phyloP scores from a whole-genome alignment of 1,284 basidiomycete species.

The Irpex lacteus region DNA sequence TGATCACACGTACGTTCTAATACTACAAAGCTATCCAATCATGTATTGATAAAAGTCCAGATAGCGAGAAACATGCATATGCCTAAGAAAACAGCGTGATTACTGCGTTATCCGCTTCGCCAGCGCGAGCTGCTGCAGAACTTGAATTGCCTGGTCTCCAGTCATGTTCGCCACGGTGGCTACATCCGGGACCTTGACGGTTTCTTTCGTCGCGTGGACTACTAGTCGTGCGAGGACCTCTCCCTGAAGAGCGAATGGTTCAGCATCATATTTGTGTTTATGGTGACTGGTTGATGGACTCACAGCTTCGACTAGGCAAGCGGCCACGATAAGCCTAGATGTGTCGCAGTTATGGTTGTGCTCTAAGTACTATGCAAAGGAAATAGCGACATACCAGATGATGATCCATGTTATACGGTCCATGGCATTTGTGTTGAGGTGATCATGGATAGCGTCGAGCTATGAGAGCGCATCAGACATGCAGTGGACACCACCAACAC shows the following conservation, averaged over 20 bases:
- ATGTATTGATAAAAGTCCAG: background rate
- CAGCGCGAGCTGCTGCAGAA: conserved; percentile 9
- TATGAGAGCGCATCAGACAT: conserved; percentile 30
- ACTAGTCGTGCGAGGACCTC: conserved; percentile 20
- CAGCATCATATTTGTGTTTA: background rate
- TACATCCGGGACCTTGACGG: conserved; percentile 3
- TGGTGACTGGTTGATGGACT: conserved; percentile 21
- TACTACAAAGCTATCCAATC: background rate
- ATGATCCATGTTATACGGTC: conserved; percentile 94
- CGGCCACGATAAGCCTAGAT: conserved; percentile 80
- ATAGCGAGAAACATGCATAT: background rate
- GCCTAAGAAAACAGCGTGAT: background rate
- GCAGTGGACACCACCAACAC: background rate
- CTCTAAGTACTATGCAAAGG: background rate
- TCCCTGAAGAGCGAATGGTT: background rate
- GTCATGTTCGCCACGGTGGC: conserved; percentile 13
- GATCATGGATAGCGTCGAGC: conserved; percentile 93
- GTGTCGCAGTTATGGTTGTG: conserved; percentile 5
- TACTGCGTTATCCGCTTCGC: background rate
- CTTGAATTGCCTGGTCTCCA: conserved; percentile 10
- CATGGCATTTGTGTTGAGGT: conserved; percentile 89
- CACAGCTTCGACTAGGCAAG: conserved; percentile 80
- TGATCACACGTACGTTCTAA: background rate
- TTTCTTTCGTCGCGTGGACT: conserved; percentile 11
- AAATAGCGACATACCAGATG: conserved; percentile 63